Evolutionary conservation across 441 rosid genomes (phyloP).

Genomic region (Pelargonium myrrhifolium): DNA sequence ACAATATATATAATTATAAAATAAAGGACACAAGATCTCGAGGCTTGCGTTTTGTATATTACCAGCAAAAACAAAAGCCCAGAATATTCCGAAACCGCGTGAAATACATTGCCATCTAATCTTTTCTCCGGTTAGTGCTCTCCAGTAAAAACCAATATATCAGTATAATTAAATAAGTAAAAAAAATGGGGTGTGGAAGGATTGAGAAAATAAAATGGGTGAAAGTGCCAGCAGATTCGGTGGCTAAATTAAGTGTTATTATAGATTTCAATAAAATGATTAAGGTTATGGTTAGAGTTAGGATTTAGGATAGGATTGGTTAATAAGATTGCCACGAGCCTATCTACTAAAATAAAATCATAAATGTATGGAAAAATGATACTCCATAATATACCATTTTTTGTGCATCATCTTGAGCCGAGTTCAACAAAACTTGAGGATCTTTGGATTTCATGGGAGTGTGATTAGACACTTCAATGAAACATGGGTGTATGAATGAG

Average conservation of each 20-base stretch:
- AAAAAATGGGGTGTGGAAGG: not conserved
- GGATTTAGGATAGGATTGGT: not conserved
- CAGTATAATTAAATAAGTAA: not conserved
- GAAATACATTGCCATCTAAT: not conserved
- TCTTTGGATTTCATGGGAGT: too few species aligned
- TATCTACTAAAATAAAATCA: too few species aligned
- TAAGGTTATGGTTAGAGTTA: not conserved
- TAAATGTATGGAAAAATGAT: too few species aligned
- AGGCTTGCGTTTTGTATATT: constrained; percentile 9
- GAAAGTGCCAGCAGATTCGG: not conserved
- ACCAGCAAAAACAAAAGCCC: constrained; percentile 15
- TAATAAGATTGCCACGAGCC: not conserved
- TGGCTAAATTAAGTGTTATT: not conserved
- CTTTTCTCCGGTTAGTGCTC: not conserved
- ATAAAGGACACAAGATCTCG: not conserved
- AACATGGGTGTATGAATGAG: too few species aligned
- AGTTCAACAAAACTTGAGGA: too few species aligned
- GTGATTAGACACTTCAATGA: too few species aligned
- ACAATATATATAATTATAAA: not conserved
- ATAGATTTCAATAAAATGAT: not conserved
- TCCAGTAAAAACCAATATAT: not conserved
- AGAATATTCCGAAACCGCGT: constrained; percentile 26
- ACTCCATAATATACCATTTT: too few species aligned
- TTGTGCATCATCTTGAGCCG: too few species aligned
- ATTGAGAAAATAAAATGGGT: not conserved